Evolutionary conservation across 1,284 basidiomycete genomes (phyloP).

Genomic region (Rhodofomes roseus): DNA sequence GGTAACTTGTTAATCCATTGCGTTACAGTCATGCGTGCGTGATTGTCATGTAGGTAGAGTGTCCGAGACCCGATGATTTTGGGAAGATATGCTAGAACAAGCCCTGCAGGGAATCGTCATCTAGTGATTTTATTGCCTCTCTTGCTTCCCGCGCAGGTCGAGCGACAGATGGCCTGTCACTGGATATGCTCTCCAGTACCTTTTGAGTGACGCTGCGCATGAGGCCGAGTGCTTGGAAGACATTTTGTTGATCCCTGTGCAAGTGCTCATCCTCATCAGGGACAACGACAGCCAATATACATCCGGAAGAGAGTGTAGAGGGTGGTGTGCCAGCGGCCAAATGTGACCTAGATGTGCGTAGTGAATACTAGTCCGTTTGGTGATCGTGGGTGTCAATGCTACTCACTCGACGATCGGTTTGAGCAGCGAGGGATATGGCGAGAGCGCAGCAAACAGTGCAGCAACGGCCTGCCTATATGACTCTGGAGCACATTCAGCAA

Average conservation of each 20-base stretch:
- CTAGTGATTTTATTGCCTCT: conserved; percentile 61
- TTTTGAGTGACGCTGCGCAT: conserved; percentile 71
- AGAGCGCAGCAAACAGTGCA: conserved; percentile 64
- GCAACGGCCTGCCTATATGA: conserved; percentile 72
- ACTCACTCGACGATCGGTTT: conserved; percentile 67
- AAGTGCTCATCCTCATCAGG: conserved; percentile 39
- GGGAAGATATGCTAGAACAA: conserved; percentile 10
- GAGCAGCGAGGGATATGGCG: conserved; percentile 62
- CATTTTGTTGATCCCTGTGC: conserved; percentile 36
- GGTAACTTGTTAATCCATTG: no score
- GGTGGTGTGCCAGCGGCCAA: conserved; percentile 62
- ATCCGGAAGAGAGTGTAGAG: conserved; percentile 60
- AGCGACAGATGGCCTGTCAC: conserved; percentile 73
- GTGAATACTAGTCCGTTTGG: not conserved
- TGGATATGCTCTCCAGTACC: conserved; percentile 65
- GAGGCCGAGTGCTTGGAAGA: conserved; percentile 66
- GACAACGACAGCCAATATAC: conserved; percentile 61
- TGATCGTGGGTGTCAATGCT: not conserved
- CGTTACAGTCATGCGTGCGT: not conserved
- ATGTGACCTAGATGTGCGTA: conserved; percentile 38
- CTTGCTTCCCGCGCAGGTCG: conserved; percentile 83
- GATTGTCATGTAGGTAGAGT: not conserved
- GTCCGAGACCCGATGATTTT: not conserved
- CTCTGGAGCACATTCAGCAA: conserved; percentile 43
- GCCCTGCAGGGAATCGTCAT: conserved; percentile 21